These are phyloP conservation scores for Phoma sp. DNA, from an alignment of 2,329 filamentous ascomycete genomes.

Conservation along the genomic window DNA sequence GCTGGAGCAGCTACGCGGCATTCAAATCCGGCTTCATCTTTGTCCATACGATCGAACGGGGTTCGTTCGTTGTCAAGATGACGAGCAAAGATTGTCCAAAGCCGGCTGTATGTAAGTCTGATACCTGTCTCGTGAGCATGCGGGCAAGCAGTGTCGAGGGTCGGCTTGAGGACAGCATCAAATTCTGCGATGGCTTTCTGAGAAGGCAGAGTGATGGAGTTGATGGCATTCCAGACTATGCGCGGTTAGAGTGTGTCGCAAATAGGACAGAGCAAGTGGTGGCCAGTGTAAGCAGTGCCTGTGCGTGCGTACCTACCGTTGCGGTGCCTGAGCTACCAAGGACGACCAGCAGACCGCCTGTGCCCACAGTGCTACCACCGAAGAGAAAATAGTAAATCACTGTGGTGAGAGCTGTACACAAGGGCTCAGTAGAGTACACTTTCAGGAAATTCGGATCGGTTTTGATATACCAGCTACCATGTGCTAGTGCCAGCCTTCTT, in stretches of 20 bases:
- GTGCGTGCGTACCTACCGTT: constrained; percentile 30
- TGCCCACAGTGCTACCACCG: constrained; percentile 35
- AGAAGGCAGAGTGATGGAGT: constrained; percentile 25
- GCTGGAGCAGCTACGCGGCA: constrained; percentile 47
- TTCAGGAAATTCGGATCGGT: no score
- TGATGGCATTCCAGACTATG: constrained; percentile 24
- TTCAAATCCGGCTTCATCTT: constrained; percentile 45
- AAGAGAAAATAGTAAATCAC: background rate
- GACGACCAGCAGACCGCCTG: constrained; percentile 30
- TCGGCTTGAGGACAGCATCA: constrained; percentile 21
- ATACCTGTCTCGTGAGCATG: constrained; percentile 25
- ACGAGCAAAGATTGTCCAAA: constrained; percentile 28
- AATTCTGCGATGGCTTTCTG: constrained; percentile 28
- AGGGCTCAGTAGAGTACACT: no score
- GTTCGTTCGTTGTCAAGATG: constrained; percentile 42
- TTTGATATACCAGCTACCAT: no score
- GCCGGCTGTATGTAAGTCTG: constrained; percentile 28
- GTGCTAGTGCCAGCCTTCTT: no score
- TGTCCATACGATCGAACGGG: constrained; percentile 46
- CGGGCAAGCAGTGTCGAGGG: constrained; percentile 30
- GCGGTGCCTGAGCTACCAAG: constrained; percentile 31
- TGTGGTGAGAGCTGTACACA: no score
- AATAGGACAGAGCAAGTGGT: constrained; percentile 18
- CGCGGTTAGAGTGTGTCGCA: constrained; percentile 21
- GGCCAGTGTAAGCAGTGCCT: constrained; percentile 33